Conservation (phyloP, 345 rosid genomes). For the Linum usitatissimum region DNA sequence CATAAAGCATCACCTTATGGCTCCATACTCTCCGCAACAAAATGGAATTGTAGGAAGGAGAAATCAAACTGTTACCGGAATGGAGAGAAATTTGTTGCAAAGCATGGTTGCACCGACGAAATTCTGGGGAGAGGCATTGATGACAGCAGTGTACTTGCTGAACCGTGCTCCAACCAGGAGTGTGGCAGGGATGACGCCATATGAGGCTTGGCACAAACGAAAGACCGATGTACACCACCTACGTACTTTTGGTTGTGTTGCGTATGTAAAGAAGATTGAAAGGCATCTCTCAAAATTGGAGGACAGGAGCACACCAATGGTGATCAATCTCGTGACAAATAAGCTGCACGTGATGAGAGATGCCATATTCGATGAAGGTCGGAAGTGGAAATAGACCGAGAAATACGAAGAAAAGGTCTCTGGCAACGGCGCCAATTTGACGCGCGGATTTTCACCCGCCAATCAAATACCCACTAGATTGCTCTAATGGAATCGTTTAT, state of each 20-base stretch:
- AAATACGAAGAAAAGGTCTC: no score
- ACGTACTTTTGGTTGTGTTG: conserved; percentile 4
- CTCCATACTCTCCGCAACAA: conserved; percentile 5
- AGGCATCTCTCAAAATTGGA: not conserved
- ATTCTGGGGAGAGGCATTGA: conserved; percentile 1
- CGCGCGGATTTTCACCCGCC: no score
- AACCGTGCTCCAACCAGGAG: conserved; percentile 5
- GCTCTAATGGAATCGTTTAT: no score
- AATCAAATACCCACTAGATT: no score
- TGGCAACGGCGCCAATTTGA: no score
- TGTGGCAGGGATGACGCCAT: not conserved
- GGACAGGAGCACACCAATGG: not conserved
- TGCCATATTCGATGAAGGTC: no score
- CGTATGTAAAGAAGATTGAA: not conserved
- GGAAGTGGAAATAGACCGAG: no score
- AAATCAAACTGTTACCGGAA: conserved; percentile 3
- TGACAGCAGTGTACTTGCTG: not conserved
- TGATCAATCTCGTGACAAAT: no score
- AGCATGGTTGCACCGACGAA: not conserved
- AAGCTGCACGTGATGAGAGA: no score
- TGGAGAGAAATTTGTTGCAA: not conserved
- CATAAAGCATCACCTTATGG: not conserved
- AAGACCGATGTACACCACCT: not conserved
- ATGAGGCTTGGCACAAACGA: not conserved
- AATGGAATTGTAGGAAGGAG: not conserved